Evolutionary conservation across 805 yeast genomes (phyloP).

Genomic region (Komagataella ulmi): DNA sequence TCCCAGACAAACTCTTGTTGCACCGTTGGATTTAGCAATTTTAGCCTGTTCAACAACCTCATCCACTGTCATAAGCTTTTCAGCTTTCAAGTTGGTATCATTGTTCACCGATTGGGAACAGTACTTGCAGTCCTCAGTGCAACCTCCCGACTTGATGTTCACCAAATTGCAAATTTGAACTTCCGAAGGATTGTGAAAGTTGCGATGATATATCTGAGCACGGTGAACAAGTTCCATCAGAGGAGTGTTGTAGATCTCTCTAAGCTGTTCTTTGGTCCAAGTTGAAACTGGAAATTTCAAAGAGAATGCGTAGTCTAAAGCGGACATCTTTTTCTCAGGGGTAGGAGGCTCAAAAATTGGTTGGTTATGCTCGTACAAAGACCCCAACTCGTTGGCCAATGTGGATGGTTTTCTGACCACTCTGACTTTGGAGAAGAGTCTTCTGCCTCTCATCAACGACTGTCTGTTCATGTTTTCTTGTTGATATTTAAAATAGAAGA

Average conservation of each 20-base stretch:
- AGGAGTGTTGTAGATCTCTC: slow-evolving; percentile 52
- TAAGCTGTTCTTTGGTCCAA: slow-evolving; percentile 54
- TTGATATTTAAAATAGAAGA: no score
- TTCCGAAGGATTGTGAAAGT: slow-evolving; percentile 52
- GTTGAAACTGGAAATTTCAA: slow-evolving; percentile 16
- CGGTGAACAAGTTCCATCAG: slow-evolving; percentile 43
- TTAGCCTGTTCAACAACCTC: slow-evolving; percentile 51
- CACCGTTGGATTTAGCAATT: slow-evolving; percentile 55
- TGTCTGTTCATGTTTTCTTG: background rate
- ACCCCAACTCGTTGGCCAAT: background rate
- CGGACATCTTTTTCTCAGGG: background rate
- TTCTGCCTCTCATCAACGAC: background rate
- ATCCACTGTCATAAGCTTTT: slow-evolving; percentile 45
- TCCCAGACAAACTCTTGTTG: slow-evolving; percentile 75
- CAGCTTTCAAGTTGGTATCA: slow-evolving; percentile 61
- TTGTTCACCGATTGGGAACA: slow-evolving; percentile 67
- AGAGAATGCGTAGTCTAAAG: slow-evolving; percentile 15
- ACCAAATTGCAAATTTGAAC: slow-evolving; percentile 67
- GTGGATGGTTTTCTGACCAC: background rate
- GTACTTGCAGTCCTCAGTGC: slow-evolving; percentile 72
- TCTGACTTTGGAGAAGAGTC: background rate
- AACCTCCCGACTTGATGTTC: slow-evolving; percentile 70
- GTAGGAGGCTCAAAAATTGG: background rate
- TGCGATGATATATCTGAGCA: slow-evolving; percentile 56
- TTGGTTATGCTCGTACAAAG: background rate